Evolutionary conservation across 2,329 filamentous ascomycete genomes (phyloP).

Genomic region (Cercospora sojina): DNA sequence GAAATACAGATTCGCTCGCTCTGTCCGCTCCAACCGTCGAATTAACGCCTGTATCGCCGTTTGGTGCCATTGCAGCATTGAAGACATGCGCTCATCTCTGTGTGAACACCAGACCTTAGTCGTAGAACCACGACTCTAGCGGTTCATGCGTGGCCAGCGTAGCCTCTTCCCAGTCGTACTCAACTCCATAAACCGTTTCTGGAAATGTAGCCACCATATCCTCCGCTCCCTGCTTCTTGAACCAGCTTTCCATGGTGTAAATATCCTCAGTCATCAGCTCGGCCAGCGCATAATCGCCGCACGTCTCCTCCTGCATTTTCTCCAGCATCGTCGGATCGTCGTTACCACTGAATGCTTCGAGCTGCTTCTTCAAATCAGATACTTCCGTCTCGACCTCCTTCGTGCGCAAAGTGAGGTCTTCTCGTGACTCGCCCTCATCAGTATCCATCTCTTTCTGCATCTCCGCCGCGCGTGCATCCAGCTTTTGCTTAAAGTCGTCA

Average conservation of each 20-base stretch:
- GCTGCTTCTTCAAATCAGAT: conserved; percentile 42
- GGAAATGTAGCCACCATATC: conserved; percentile 47
- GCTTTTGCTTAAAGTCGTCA: conserved; percentile 43
- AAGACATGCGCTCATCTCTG: not conserved
- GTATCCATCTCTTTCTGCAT: conserved; percentile 42
- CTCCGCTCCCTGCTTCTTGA: conserved; percentile 44
- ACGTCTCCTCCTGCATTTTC: conserved; percentile 40
- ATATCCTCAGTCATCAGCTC: conserved; percentile 48
- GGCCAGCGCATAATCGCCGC: conserved; percentile 34
- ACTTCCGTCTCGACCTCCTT: conserved; percentile 40
- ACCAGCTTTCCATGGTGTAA: conserved; percentile 47
- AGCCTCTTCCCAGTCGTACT: conserved; percentile 54
- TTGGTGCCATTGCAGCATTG: not conserved
- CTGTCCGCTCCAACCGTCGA: not conserved
- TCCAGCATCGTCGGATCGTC: conserved; percentile 49
- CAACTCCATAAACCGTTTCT: conserved; percentile 52
- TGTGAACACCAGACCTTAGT: not conserved
- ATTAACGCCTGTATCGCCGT: not conserved
- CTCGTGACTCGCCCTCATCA: conserved; percentile 36
- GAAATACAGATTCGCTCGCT: not conserved
- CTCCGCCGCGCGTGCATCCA: conserved; percentile 42
- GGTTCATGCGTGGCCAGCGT: conserved; percentile 1
- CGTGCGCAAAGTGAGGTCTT: conserved; percentile 42
- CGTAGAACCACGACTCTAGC: not conserved
- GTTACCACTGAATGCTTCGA: conserved; percentile 48